A percentile compares a stretch with the other conserved stretches of the same genome.
phyloP scores from a whole-genome alignment of 202 grass and related monocot species.

The Zoysia matrella region DNA sequence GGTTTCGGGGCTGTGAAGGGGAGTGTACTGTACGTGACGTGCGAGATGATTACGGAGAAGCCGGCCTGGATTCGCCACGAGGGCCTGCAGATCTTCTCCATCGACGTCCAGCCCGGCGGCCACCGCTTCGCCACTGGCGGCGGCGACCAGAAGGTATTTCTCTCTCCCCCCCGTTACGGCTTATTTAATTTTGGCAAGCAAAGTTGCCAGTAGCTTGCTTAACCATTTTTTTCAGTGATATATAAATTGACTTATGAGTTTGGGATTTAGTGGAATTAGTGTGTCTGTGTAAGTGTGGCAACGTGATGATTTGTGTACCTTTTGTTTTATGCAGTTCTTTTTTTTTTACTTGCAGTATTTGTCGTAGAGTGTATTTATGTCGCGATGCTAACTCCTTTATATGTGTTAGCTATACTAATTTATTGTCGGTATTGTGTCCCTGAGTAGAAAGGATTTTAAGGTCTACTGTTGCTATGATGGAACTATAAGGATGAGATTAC shows the following conservation, averaged over 20 bases:
- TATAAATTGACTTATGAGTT: background rate
- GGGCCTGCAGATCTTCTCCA: conserved; percentile 98
- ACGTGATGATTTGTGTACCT: background rate
- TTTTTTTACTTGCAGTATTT: background rate
- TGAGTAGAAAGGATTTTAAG: background rate
- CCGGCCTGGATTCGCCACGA: conserved; percentile 94
- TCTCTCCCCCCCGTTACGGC: too few relatives aligned
- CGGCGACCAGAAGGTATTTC: conserved; percentile 88
- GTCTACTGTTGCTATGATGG: background rate
- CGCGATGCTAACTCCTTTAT: background rate
- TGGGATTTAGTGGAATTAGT: background rate
- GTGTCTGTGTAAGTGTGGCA: background rate
- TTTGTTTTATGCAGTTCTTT: background rate
- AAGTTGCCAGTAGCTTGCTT: background rate
- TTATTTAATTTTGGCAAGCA: too few relatives aligned
- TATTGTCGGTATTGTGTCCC: background rate
- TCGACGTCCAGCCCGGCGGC: conserved; percentile 90
- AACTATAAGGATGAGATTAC: background rate
- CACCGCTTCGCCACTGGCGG: conserved; percentile 90
- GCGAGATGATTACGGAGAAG: conserved; percentile 92
- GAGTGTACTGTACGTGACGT: background rate
- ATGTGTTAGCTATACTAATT: background rate
- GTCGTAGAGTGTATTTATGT: background rate
- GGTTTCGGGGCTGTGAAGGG: background rate
- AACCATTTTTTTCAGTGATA: background rate